Evolutionary conservation across 306 rosid species (phyloP).

Genomic region (Biancaea sappan): DNA sequence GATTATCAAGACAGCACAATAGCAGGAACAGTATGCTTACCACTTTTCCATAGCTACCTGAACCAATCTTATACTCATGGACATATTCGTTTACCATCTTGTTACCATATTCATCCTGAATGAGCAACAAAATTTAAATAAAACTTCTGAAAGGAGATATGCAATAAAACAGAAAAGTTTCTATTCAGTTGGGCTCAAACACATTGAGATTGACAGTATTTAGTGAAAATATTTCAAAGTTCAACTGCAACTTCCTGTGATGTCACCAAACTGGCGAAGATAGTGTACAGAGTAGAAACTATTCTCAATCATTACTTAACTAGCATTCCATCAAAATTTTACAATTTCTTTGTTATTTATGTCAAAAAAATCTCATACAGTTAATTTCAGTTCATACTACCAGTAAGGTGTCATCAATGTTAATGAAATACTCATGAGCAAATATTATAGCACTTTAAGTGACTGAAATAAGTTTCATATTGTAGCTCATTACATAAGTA

Average conservation of each 20-base stretch:
- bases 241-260: slow-evolving; percentile 8
- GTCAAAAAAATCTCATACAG: neutral
- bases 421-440: neutral
- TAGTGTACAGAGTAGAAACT: neutral
- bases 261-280: slow-evolving; percentile 18
- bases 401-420: neutral
- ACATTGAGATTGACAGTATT: neutral
- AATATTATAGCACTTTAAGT: neutral
- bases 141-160: slow-evolving; percentile 18
- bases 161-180: slow-evolving; percentile 7
- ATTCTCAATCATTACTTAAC: slow-evolving; percentile 8
- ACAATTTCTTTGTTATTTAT: neutral
- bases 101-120: slow-evolving; percentile 90
- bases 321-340: neutral
- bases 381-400: neutral
- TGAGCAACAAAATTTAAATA: slow-evolving; percentile 3
- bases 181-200: slow-evolving; percentile 12
- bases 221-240: neutral
- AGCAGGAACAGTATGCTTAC: slow-evolving; percentile 48
- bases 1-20: slow-evolving; percentile 20
- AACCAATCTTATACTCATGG: slow-evolving; percentile 89
- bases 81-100: slow-evolving; percentile 92
- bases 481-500: slow-evolving; percentile 2
- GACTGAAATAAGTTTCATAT: neutral
- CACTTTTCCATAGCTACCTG: slow-evolving; percentile 99